Evolutionary conservation across 2,329 filamentous ascomycete genomes (phyloP).

Genomic region (Phoma sp.): DNA sequence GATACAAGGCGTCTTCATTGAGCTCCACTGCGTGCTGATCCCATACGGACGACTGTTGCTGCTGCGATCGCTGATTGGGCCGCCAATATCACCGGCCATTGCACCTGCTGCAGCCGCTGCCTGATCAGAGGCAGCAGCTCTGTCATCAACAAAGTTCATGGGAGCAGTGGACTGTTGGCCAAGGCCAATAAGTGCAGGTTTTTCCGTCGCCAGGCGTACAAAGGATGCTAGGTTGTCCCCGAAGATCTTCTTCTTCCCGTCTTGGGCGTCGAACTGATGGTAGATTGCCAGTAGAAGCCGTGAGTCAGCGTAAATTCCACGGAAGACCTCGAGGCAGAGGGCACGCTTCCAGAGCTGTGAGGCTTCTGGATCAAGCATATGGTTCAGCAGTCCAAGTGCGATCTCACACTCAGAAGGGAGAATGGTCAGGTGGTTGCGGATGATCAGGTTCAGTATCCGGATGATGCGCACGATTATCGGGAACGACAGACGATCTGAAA

Average conservation of each 20-base stretch:
- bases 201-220: constrained; percentile 91
- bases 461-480: constrained; percentile 81
- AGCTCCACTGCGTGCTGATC: constrained; percentile 91
- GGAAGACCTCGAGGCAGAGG: constrained; percentile 89
- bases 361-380: constrained; percentile 84
- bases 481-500: constrained; percentile 81
- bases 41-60: constrained; percentile 72
- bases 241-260: constrained; percentile 76
- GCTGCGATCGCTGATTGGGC: constrained; percentile 64
- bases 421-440: constrained; percentile 78
- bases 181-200: constrained; percentile 85
- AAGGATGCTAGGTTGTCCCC: constrained; percentile 85
- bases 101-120: constrained; percentile 89
- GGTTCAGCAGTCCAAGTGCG: constrained; percentile 79
- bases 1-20: constrained; percentile 83
- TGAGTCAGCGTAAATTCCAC: constrained; percentile 83
- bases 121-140: constrained; percentile 72
- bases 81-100: constrained; percentile 82
- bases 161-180: constrained; percentile 88
- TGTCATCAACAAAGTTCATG: constrained; percentile 62
- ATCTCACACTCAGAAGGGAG: constrained; percentile 82
- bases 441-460: constrained; percentile 80
- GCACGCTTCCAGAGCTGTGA: constrained; percentile 84
- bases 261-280: constrained; percentile 74
- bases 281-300: constrained; percentile 80